Conservation (phyloP, 2,329 filamentous ascomycete genomes). For the Sclerotinia minor region DNA sequence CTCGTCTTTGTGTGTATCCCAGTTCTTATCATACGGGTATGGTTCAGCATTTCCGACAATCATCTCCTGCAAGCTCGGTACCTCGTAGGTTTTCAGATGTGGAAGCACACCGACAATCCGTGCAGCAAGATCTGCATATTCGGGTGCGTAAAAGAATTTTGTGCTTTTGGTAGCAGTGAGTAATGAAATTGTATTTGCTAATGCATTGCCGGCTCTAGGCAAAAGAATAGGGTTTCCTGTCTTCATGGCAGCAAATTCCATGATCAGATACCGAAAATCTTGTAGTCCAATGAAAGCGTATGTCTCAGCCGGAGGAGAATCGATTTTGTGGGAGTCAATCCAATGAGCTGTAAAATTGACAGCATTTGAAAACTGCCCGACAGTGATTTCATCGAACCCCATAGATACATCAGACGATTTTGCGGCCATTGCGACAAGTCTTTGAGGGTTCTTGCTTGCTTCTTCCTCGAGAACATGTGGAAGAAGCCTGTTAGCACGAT, state of each 20-base stretch:
- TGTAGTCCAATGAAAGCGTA: constrained; percentile 34
- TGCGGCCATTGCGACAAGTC: constrained; percentile 28
- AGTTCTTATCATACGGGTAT: constrained; percentile 43
- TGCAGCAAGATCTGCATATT: constrained; percentile 20
- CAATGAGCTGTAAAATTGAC: constrained; percentile 34
- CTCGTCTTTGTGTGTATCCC: constrained; percentile 43
- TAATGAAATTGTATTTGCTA: constrained; percentile 30
- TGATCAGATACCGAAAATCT: constrained; percentile 34
- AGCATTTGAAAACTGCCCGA: constrained; percentile 29
- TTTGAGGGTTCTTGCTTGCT: constrained; percentile 23
- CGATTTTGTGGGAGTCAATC: constrained; percentile 25
- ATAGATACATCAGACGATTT: constrained; percentile 21
- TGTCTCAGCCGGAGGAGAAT: constrained; percentile 2
- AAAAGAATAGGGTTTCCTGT: constrained; percentile 29
- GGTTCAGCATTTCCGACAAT: constrained; percentile 28
- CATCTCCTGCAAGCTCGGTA: constrained; percentile 39
- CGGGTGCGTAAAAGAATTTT: constrained; percentile 28
- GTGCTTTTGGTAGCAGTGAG: constrained; percentile 28
- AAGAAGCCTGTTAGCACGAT: constrained; percentile 21
- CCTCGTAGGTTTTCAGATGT: constrained; percentile 22
- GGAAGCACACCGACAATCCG: constrained; percentile 11
- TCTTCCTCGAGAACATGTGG: constrained; percentile 30
- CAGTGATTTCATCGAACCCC: constrained; percentile 28
- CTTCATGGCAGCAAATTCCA: constrained; percentile 25
- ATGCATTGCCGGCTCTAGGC: constrained; percentile 30